Percentiles rank a stretch among this genome's conserved stretches.
Conservation (phyloP, 345 rosid genomes). For the Rhodamnia rubescens region DNA sequence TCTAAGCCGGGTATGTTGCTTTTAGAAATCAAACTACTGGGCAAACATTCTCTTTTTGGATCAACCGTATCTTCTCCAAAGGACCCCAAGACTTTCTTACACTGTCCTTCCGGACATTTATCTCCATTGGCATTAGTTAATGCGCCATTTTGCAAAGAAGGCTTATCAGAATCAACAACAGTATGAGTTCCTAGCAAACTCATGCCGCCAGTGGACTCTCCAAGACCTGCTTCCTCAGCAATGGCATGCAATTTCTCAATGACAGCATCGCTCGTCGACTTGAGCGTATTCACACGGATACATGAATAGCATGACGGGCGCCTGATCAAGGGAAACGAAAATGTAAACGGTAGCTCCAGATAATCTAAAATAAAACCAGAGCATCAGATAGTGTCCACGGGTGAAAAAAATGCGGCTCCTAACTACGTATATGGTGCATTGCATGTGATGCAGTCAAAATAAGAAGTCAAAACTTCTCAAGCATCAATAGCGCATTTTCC, state of each 20-base stretch:
- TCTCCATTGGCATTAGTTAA: not conserved
- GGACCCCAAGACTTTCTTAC: not conserved
- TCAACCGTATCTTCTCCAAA: not conserved
- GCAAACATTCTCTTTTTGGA: constrained; percentile 5
- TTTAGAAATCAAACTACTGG: constrained; percentile 25
- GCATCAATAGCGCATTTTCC: not conserved
- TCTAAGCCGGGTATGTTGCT: constrained; percentile 74
- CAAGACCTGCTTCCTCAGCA: constrained; percentile 17
- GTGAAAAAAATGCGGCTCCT: not conserved
- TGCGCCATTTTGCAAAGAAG: not conserved
- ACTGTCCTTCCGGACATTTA: not conserved
- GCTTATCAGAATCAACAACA: not conserved
- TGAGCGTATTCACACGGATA: constrained; percentile 72
- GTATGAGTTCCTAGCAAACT: constrained; percentile 14
- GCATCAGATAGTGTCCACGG: not conserved
- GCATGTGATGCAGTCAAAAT: not conserved
- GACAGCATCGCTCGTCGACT: constrained; percentile 54
- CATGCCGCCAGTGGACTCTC: constrained; percentile 6
- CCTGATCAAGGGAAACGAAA: constrained; percentile 22
- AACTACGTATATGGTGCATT: not conserved
- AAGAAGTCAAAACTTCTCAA: not conserved
- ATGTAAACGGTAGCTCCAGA: not conserved
- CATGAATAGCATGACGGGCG: constrained; percentile 82
- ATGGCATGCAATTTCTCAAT: constrained; percentile 50
- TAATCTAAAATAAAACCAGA: not conserved